A percentile compares a stretch with the other conserved stretches of the same genome.
Conservation (phyloP, 176 grass and related monocot genomes). For the Triticum monococcum region DNA sequence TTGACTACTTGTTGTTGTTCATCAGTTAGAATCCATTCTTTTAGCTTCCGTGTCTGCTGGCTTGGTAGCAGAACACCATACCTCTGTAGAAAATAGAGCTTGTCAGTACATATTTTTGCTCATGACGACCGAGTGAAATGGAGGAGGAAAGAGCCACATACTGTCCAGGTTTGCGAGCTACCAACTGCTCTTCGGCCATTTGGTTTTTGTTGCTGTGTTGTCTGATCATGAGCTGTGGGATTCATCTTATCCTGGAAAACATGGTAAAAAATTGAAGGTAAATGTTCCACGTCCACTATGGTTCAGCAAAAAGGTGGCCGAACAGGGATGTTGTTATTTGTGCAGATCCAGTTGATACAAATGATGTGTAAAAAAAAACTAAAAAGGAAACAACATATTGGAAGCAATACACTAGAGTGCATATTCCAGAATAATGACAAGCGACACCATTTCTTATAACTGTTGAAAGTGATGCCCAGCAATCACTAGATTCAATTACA, state of each 20-base stretch:
- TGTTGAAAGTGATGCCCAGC: background rate
- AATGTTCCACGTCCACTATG: background rate
- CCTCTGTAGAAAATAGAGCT: conserved; percentile 29
- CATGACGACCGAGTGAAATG: background rate
- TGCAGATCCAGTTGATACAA: background rate
- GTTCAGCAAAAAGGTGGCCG: background rate
- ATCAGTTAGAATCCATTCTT: conserved; percentile 60
- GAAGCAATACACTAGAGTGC: background rate
- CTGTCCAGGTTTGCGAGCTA: conserved; percentile 56
- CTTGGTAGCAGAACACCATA: conserved; percentile 63
- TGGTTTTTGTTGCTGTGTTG: conserved; percentile 41
- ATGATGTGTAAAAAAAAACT: background rate
- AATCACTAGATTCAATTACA: background rate
- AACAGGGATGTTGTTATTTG: background rate
- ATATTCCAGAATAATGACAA: background rate
- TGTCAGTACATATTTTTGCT: conserved; percentile 21
- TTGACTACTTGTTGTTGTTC: conserved; percentile 52
- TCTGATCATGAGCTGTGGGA: conserved; percentile 18
- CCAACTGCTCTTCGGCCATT: conserved; percentile 45
- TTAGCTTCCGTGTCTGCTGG: conserved; percentile 62
- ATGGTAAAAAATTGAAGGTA: background rate
- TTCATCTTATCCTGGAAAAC: conserved; percentile 53
- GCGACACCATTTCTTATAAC: background rate
- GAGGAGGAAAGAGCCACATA: conserved; percentile 25
- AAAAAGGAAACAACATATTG: conserved; percentile 6